phyloP scores from a whole-genome alignment of 257 asterid genomes.

The Salvia rosmarinus region DNA sequence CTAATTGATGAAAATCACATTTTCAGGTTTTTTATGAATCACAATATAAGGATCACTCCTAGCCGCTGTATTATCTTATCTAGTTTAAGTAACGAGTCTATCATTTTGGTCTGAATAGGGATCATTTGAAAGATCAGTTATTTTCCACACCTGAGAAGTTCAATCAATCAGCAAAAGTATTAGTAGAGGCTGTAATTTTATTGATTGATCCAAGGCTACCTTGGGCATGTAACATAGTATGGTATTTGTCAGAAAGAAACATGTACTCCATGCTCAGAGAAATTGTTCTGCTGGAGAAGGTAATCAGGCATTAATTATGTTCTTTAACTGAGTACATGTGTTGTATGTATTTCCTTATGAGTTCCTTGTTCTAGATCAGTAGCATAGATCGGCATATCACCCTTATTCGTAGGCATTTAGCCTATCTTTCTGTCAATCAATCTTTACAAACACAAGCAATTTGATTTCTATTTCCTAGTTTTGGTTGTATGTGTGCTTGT shows the following conservation, averaged over 20 bases:
- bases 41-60: slow-evolving; percentile 13
- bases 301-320: slow-evolving; percentile 35
- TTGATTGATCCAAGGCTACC: slow-evolving; percentile 74
- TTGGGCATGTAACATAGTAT: slow-evolving; percentile 81
- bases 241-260: slow-evolving; percentile 65
- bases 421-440: background rate
- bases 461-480: slow-evolving; percentile 7
- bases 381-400: no score
- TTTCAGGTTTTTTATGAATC: slow-evolving; percentile 6
- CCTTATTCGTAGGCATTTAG: no score
- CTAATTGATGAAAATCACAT: slow-evolving; percentile 23
- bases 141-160: slow-evolving; percentile 53
- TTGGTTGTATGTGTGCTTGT: background rate
- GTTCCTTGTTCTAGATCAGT: no score
- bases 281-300: slow-evolving; percentile 73
- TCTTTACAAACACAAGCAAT: slow-evolving; percentile 16
- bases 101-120: slow-evolving; percentile 49
- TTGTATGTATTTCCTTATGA: background rate
- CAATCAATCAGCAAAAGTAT: slow-evolving; percentile 55
- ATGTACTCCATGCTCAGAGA: slow-evolving; percentile 74
- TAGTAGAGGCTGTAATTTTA: slow-evolving; percentile 63
- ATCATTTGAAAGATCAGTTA: slow-evolving; percentile 60
- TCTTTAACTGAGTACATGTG: slow-evolving; percentile 12
- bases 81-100: slow-evolving; percentile 30
- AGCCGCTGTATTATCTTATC: slow-evolving; percentile 20